Conservation (phyloP, 2,329 filamentous ascomycete genomes). For the Ophiostoma quercus region DNA sequence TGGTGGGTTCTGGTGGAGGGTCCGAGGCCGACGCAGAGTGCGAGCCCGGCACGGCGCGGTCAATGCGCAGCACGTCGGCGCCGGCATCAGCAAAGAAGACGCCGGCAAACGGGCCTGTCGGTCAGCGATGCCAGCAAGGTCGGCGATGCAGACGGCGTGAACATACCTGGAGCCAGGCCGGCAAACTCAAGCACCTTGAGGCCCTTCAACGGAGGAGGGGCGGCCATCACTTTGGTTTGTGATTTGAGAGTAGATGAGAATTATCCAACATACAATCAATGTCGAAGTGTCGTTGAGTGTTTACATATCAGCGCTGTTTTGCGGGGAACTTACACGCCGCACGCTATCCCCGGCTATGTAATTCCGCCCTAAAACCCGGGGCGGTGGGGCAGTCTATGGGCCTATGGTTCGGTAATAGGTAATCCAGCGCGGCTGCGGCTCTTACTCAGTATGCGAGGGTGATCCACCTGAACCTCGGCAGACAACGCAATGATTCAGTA, state of each 20-base stretch:
- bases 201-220: slow-evolving; percentile 43
- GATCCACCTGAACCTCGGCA: slow-evolving; percentile 5
- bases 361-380: slow-evolving; percentile 1
- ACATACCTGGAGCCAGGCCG: slow-evolving; percentile 56
- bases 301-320: background rate
- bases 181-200: slow-evolving; percentile 57
- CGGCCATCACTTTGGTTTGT: slow-evolving; percentile 33
- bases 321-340: slow-evolving; percentile 7
- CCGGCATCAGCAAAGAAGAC: slow-evolving; percentile 86
- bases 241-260: background rate
- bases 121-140: background rate
- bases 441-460: background rate
- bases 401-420: background rate
- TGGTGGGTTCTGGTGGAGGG: slow-evolving; percentile 40
- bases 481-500: background rate
- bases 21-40: slow-evolving; percentile 35
- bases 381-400: background rate
- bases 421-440: background rate
- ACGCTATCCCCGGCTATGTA: slow-evolving; percentile 11
- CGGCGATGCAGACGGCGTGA: no score
- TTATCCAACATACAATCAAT: no score
- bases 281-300: background rate
- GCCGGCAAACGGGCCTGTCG: slow-evolving; percentile 70
- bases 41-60: slow-evolving; percentile 51
- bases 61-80: slow-evolving; percentile 80